Evolutionary conservation across 495 filamentous ascomycete genomes (phyloP), one percentile per base, ranked within the genome.

Genomic region (Xylaria curta): DNA sequence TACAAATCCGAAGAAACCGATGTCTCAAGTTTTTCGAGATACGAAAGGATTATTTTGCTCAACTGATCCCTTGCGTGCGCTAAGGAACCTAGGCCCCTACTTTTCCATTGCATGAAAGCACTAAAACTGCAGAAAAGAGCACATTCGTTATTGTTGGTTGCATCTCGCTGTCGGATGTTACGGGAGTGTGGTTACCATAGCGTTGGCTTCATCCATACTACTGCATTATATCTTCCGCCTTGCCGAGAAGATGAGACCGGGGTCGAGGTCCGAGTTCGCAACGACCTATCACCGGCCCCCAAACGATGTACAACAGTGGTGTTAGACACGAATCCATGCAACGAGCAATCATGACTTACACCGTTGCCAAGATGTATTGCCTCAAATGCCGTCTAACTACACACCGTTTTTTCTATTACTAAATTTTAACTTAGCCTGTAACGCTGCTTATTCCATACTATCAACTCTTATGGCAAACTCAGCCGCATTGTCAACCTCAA

Each of bases 191-290:
- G 58, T 60, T 36, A 31, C 53, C 19, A 38, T 38, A 38, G 38
- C 21, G 13, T 63, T 24, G 33, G 38, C 19, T 9, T 44, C 58
- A 62, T 62, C 59, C 38, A 40, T 38, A 62, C 10, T 42, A 21
- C 42, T 38, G 24, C 38, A 44, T 62, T 38, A 63, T 17, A 63
- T 44, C 38, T 19, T 44, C 56, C 36, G 8, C 21, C n/a, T 21
- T 4, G 36, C 38, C 21, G 60, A 44, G 38, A 17, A 26, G 3
- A 44, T 28, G 60, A 44, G 26, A 44, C 60, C 26, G 15, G 4
- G 60, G 21, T 7, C 28, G 10, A 44, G 60, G n/a, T 44, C 60
- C 38, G 60, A 63, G 12, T 63, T 63, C 38, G 60, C 38, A 28
- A 44, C 36, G 38, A 26, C 38, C 38, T 42, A 15, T 12, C 15